phyloP scores from a whole-genome alignment of 495 filamentous ascomycete genomes.

The Venustampulla echinocandica region DNA sequence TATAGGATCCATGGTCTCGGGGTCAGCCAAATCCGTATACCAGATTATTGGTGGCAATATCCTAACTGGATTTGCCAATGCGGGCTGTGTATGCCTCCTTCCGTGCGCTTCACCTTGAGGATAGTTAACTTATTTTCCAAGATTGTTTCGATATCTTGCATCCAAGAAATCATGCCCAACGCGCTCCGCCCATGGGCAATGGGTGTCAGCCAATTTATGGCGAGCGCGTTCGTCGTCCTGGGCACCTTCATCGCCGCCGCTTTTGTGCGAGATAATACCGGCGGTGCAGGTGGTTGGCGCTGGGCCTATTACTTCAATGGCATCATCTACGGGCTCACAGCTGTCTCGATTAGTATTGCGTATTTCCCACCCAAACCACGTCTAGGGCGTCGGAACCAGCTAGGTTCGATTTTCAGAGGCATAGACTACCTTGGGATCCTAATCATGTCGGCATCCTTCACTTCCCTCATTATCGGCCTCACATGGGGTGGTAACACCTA shows the following conservation, averaged over 20 bases:
- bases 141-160: conserved; percentile 13
- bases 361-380: conserved; percentile 14
- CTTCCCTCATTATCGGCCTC: conserved; percentile 24
- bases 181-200: conserved; percentile 11
- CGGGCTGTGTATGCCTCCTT: conserved; percentile 6
- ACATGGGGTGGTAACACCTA: conserved; percentile 52
- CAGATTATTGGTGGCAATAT: conserved; percentile 12
- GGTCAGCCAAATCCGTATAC: conserved; percentile 10
- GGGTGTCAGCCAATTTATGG: conserved; percentile 12
- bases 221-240: conserved; percentile 12
- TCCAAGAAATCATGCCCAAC: conserved; percentile 16
- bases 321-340: conserved; percentile 12
- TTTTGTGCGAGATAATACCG: conserved; percentile 13
- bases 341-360: conserved; percentile 4
- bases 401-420: not conserved
- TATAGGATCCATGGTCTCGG: conserved; percentile 6
- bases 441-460: conserved; percentile 11
- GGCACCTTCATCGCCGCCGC: conserved; percentile 12
- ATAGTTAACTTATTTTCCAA: too few species aligned
- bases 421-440: conserved; percentile 14
- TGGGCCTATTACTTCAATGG: conserved; percentile 19
- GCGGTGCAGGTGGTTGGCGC: conserved; percentile 10
- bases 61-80: conserved; percentile 12
- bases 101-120: too few species aligned
- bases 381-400: conserved; percentile 7